Evolutionary conservation across 1,284 basidiomycete species (phyloP), one percentile per base, ranked within the genome.

Genomic region (Hymenochaete sp.): DNA sequence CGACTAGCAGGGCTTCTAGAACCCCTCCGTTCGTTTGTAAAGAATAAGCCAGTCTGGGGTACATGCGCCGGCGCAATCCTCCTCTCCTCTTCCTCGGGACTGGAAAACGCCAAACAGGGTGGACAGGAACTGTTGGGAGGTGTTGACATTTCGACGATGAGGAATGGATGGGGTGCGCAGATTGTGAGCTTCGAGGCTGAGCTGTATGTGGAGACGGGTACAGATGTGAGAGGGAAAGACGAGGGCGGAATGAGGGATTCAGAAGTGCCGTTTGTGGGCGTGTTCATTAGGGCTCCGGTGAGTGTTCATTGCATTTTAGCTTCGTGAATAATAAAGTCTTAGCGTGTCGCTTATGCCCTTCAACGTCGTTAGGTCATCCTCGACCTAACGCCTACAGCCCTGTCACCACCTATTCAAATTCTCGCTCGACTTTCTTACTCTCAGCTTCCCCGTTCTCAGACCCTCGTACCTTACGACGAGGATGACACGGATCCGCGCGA

Each of bases 31-130:
- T 72, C 75, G 33, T 97, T 82, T 64, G 67, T 70, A 44, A 70
- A 65, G 57, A 70, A 60, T 0, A 88, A 82, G 56, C 82, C 90
- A 0, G 79, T 93, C 0, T 98, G 92, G 90, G 95, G 95, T 2
- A 98, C 93, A 0, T 98, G 95, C 62, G 95, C 95, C 0, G 95
- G 95, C 14, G 93, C 95, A 54, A 98, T 98, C 53, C 70, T 98
- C 40, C 76, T 98, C 35, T 77, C 89, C 2, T 71, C 80, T 52
- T 64, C 70, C 6, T 73, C 89, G 11, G n/a, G n/a, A n/a, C n/a
- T n/a, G n/a, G 79, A 82, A 51, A 84, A 86, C 39, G 76, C 81
- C 9, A 95, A 93, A 68, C 84, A 80, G 57, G 89, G 87, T 31
- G 89, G 90, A 2, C 91, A 93, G 63, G 86, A 93, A 55, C 69